Evolutionary conservation across 2,329 filamentous ascomycete genomes (phyloP), one percentile per base, ranked within the genome.

Genomic region (Penicillium hesseltinei): DNA sequence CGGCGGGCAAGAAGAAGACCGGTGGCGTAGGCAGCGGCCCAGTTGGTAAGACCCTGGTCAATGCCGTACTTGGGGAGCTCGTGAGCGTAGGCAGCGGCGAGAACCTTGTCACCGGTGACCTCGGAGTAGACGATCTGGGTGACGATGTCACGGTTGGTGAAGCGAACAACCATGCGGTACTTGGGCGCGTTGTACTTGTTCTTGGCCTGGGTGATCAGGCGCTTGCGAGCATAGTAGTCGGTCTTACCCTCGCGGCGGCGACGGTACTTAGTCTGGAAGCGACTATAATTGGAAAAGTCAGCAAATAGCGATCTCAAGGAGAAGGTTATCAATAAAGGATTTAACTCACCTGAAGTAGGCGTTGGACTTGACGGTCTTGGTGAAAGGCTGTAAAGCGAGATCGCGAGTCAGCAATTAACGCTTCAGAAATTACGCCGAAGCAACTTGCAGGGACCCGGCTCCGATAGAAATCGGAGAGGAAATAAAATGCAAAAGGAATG

Each of bases 141-240:
- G 83, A 97, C 90, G 84, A 97, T 96, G 86, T 99, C 93, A 82
- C 92, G 91, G 89, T 97, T 96, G 86, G 91, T 95, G 89, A 96
- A 96, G 80, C 94, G 94, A 78, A 99, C 91, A 70, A 99, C 94
- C 77, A 99, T 89, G 77, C 94, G 91, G 89, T 99, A 97, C 88
- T 99, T 99, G 82, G 94, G 94, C 66, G 94, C 90, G 84, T 96
- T 96, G 90, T 97, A 99, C 90, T 99, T 99, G 91, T 99, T 99
- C 91, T 97, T 99, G 84, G 94, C 94, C 87, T 99, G 94, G 84
- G 91, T 92, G 86, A 97, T 94, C 81, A 99, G 87, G 77, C 94
- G 90, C 91, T 97, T 97, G 81, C 94, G 93, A 78, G 94, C 94
- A 81, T 97, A 97, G 91, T 99, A 99, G 81, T 99, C 94, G 84